Evolutionary conservation across 495 filamentous ascomycete genomes (phyloP).

Genomic region (Penicillium simplicissimum): DNA sequence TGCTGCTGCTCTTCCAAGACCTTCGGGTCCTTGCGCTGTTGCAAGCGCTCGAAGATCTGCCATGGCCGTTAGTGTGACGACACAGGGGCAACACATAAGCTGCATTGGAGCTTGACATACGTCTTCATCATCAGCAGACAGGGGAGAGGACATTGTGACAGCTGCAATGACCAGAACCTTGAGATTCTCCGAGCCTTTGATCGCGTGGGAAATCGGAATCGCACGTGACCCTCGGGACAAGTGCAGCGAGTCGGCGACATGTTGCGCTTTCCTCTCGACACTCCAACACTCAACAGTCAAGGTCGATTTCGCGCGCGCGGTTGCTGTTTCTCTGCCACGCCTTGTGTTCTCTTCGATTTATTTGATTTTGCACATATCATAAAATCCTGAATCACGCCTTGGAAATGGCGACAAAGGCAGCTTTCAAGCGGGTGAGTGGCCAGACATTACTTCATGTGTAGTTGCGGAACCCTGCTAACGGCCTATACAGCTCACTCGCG

Average conservation of each 20-base stretch:
- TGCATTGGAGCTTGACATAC: conserved; percentile 21
- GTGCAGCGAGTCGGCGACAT: conserved; percentile 5
- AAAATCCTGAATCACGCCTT: neutral
- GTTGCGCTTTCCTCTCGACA: neutral
- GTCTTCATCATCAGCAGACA: conserved; percentile 46
- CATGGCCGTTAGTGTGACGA: conserved; percentile 6
- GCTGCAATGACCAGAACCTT: conserved; percentile 39
- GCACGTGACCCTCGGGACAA: conserved; percentile 30
- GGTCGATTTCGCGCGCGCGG: conserved; percentile 2
- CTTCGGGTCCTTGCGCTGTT: conserved; percentile 60
- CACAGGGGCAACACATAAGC: conserved; percentile 5
- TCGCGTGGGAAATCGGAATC: conserved; percentile 22
- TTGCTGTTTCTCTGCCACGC: neutral
- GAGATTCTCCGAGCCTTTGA: conserved; percentile 7
- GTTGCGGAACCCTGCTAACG: conserved; percentile 17
- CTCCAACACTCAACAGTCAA: neutral
- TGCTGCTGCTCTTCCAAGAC: conserved; percentile 61
- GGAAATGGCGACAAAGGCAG: conserved; percentile 77
- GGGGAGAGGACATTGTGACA: conserved; percentile 46
- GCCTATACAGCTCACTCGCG: conserved; percentile 72
- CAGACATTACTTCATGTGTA: neutral
- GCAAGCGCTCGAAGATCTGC: conserved; percentile 68
- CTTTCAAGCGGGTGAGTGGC: conserved; percentile 74
- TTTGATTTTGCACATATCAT: conserved; percentile 2
- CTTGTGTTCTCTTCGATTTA: neutral